Evolutionary conservation across 176 grass and related monocot genomes (phyloP).

Genomic region (Thalia dealbata): DNA sequence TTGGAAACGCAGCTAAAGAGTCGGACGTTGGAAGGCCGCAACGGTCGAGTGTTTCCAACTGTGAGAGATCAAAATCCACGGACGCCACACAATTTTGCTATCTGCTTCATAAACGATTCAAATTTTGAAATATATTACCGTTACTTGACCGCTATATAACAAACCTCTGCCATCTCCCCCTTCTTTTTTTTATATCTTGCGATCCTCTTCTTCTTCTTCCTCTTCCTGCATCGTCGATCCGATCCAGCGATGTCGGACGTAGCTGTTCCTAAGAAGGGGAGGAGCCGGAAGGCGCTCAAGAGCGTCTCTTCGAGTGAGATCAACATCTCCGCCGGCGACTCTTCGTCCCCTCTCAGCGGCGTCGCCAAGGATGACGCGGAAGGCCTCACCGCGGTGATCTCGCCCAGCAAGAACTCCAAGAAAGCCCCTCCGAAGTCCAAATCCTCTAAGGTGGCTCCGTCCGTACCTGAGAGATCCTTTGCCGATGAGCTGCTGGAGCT

Average conservation of each 20-base stretch:
- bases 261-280: slow-evolving; percentile 28
- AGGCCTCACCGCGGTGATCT: not conserved
- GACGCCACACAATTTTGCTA: not conserved
- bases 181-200: not conserved
- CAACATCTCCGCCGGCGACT: slow-evolving; percentile 53
- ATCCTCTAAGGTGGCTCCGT: not conserved
- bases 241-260: slow-evolving; percentile 14
- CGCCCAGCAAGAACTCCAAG: slow-evolving; percentile 39
- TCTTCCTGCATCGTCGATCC: not conserved
- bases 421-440: slow-evolving; percentile 4
- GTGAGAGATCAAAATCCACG: not conserved
- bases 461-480: slow-evolving; percentile 7
- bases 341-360: not conserved
- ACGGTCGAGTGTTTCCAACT: not conserved
- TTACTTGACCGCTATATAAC: not conserved
- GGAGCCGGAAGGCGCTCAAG: slow-evolving; percentile 50
- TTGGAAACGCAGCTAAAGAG: too few species aligned
- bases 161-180: not conserved
- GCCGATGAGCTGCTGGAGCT: slow-evolving; percentile 47
- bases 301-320: slow-evolving; percentile 47
- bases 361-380: slow-evolving; percentile 17
- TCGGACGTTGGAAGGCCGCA: too few species aligned
- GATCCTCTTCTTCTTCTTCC: not conserved
- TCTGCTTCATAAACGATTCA: not conserved
- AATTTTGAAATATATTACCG: slow-evolving; percentile 5